Evolutionary conservation across 345 rosid species (phyloP), one percentile per base, ranked within the genome.

Genomic region (Gossypium bickii): DNA sequence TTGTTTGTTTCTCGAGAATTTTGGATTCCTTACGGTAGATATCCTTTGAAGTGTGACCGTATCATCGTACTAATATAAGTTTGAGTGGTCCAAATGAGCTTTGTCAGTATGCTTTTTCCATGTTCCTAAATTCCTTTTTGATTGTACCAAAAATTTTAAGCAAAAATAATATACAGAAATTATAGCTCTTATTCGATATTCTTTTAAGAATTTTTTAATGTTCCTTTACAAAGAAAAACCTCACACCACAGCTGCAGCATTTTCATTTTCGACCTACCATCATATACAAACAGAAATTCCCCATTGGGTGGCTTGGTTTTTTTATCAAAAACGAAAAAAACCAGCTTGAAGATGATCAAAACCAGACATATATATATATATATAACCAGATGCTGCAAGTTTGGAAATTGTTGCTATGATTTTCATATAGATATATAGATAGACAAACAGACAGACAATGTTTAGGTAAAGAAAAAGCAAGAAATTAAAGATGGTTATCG

Each of bases 261-360:
- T 47, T 20, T 34, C 64, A 55, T 18, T 71, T 55, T 27, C 29
- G 9, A 67, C 12, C 45, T 22, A 51, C 10, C 41, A 29, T 9
- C 47, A 34, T 61, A 61, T 13, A 34, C 44, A 29, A 63, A 5
- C 20, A 63, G 41, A 34, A 34, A 4, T 34, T 34, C 41, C 41
- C 72, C 65, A 56, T 34, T 45, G 62, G 29, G 29, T 57, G 73
- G 73, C 73, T 67, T 67, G 67, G 57, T 67, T 58, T 51, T 58
- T 76, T 76, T 67, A 76, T 67, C 49, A 43, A 76, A 76, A 76
- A 76, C 18, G 78, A 57, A 76, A 75, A 34, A 76, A 57, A 56
- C 58, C 78, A 76, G 22, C 58, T 2, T 6, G 3, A 53, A 20
- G 34, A 7, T 38, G 55, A 58, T 41, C 24, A 24, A 43, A 56